A percentile compares a stretch with the other conserved stretches of the same genome.
phyloP scores from a whole-genome alignment of 208 protist species.

The Leishmania martiniquensis region DNA sequence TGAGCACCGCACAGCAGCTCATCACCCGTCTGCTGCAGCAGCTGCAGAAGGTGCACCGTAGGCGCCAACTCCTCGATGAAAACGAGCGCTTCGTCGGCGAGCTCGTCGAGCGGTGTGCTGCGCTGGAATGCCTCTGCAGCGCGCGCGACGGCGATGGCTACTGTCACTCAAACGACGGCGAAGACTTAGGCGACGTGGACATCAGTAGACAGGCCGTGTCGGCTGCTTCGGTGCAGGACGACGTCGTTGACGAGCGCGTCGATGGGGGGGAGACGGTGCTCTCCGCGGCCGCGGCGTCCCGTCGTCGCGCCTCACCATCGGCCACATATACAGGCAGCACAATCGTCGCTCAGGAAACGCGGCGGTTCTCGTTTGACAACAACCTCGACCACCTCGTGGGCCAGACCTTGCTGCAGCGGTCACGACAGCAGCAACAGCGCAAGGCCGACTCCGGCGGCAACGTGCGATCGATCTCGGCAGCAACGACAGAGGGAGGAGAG shows the following conservation, averaged over 20 bases:
- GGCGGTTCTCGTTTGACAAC: constrained; percentile 27
- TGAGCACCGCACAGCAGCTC: constrained; percentile 71
- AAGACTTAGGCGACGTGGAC: constrained; percentile 4
- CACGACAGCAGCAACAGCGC: background rate
- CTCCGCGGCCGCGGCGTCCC: background rate
- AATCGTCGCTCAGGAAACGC: background rate
- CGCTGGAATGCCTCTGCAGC: constrained; percentile 19
- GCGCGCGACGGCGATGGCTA: constrained; percentile 2
- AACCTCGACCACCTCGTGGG: constrained; percentile 8
- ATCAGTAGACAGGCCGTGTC: background rate
- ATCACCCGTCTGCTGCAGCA: constrained; percentile 44
- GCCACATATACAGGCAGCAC: constrained; percentile 4
- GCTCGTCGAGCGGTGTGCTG: constrained; percentile 48
- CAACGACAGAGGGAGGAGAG: background rate
- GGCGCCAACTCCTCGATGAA: constrained; percentile 41
- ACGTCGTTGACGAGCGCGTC: background rate
- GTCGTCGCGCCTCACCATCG: background rate
- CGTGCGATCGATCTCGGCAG: background rate
- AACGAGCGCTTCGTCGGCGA: constrained; percentile 42
- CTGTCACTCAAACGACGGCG: constrained; percentile 12
- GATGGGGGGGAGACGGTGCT: background rate
- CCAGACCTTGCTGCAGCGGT: background rate
- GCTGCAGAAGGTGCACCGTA: constrained; percentile 45
- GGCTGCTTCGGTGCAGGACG: background rate
- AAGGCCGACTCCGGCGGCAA: background rate